phyloP scores from a whole-genome alignment of 2,329 filamentous ascomycete genomes.

The Bipolaris bicolor region DNA sequence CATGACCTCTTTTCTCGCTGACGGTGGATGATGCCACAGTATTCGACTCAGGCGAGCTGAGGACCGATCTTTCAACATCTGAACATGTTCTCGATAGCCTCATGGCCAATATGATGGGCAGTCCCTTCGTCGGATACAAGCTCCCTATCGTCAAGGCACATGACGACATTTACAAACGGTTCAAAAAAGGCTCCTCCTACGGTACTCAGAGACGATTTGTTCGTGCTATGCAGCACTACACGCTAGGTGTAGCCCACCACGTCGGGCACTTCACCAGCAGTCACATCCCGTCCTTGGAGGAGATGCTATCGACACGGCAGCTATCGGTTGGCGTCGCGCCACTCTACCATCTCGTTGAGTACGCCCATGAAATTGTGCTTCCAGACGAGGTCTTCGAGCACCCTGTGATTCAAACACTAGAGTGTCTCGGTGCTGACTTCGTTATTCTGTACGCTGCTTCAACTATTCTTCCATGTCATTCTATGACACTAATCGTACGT shows the following conservation, averaged over 20 bases:
- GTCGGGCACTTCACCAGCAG: slow-evolving; percentile 1
- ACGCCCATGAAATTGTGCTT: slow-evolving; percentile 1
- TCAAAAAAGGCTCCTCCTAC: neutral
- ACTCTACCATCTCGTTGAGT: slow-evolving; percentile 1
- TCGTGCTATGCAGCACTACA: slow-evolving; percentile 1
- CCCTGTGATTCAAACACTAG: neutral
- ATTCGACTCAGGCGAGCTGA: slow-evolving; percentile 1
- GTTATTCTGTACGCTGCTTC: neutral
- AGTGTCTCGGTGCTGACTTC: neutral
- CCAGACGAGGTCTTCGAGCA: neutral
- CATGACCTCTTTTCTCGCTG: neutral
- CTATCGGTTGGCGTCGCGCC: neutral
- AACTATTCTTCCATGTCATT: neutral
- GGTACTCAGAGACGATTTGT: slow-evolving; percentile 1
- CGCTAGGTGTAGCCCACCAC: slow-evolving; percentile 1
- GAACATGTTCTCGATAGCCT: neutral
- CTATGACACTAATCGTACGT: neutral
- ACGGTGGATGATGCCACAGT: neutral
- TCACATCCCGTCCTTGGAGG: neutral
- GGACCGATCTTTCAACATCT: neutral
- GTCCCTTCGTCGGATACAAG: neutral
- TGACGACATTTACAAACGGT: neutral
- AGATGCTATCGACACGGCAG: slow-evolving; percentile 1
- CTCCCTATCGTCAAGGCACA: neutral
- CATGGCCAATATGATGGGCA: neutral